These are phyloP conservation scores for Epichloe typhina DNA, from an alignment of 2,329 filamentous ascomycete genomes.

Conservation along the genomic window DNA sequence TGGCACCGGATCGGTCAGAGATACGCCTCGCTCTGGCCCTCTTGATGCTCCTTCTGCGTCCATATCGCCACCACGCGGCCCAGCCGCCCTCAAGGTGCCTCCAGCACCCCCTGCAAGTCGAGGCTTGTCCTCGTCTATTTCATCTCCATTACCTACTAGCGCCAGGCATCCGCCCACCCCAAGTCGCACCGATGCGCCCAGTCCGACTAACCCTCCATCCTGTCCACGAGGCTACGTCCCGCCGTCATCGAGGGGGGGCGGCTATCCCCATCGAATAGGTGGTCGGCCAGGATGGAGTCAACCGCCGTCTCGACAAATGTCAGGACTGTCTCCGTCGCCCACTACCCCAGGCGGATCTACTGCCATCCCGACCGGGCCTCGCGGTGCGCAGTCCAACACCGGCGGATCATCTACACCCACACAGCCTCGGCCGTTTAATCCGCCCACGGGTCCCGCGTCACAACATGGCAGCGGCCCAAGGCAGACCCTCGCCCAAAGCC, in stretches of 20 bases:
- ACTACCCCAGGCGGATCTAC: constrained; percentile 26
- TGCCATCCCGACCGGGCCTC: constrained; percentile 35
- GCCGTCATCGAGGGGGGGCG: constrained; percentile 27
- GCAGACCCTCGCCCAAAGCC: constrained; percentile 37
- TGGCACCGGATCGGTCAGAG: constrained; percentile 14
- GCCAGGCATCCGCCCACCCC: constrained; percentile 22
- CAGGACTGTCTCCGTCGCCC: constrained; percentile 24
- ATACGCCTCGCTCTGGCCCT: constrained; percentile 14
- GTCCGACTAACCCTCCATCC: constrained; percentile 36
- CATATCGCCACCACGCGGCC: constrained; percentile 41
- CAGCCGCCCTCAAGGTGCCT: constrained; percentile 37
- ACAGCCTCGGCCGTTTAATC: constrained; percentile 38
- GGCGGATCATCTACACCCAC: constrained; percentile 26
- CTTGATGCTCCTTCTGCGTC: constrained; percentile 16
- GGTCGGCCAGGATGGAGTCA: constrained; percentile 33
- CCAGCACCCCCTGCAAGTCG: constrained; percentile 30
- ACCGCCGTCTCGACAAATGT: constrained; percentile 19
- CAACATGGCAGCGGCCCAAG: constrained; percentile 23
- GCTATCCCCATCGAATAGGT: constrained; percentile 31
- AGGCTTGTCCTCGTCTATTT: constrained; percentile 24
- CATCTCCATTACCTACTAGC: constrained; percentile 21
- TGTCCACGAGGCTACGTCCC: constrained; percentile 42
- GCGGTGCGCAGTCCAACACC: constrained; percentile 20
- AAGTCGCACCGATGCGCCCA: constrained; percentile 26
- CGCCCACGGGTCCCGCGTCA: constrained; percentile 41